phyloP scores from a whole-genome alignment of 148 eudicot genomes.

The Rhododendron vialii region DNA sequence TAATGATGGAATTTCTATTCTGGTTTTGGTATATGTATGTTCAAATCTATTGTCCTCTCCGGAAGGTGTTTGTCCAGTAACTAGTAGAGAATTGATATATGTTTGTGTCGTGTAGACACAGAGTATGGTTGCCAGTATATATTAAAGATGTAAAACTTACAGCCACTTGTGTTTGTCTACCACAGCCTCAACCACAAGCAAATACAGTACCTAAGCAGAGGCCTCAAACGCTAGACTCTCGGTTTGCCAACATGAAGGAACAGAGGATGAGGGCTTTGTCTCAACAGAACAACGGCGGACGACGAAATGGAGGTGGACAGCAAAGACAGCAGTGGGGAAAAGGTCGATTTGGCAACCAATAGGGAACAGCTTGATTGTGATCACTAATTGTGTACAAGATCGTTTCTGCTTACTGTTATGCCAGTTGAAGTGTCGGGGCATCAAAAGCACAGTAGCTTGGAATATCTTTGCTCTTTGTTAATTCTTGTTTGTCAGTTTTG shows the following conservation, averaged over 20 bases:
- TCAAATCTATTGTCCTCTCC: not conserved
- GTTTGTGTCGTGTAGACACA: not conserved
- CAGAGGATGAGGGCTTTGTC: constrained; percentile 64
- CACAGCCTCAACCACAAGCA: constrained; percentile 29
- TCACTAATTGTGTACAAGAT: not conserved
- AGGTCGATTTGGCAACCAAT: constrained; percentile 43
- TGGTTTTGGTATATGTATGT: not conserved
- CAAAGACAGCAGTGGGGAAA: constrained; percentile 60
- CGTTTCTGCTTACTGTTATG: not conserved
- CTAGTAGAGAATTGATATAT: not conserved
- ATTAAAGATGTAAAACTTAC: not conserved
- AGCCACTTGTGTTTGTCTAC: constrained; percentile 8
- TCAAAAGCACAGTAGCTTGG: not conserved
- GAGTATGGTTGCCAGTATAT: not conserved
- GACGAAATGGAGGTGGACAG: constrained; percentile 39
- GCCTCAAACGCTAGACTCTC: constrained; percentile 81
- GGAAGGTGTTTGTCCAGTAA: not conserved
- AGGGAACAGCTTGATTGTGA: not conserved
- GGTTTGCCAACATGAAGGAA: constrained; percentile 92
- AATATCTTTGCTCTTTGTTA: not conserved
- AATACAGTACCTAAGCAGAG: constrained; percentile 34
- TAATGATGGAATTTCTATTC: not conserved
- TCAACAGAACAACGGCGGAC: constrained; percentile 35
- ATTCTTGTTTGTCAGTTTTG: not conserved
- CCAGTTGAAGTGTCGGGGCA: not conserved